phyloP scores from a whole-genome alignment of 1,139 yeast species.

The Schwanniomyces etchellsii region DNA sequence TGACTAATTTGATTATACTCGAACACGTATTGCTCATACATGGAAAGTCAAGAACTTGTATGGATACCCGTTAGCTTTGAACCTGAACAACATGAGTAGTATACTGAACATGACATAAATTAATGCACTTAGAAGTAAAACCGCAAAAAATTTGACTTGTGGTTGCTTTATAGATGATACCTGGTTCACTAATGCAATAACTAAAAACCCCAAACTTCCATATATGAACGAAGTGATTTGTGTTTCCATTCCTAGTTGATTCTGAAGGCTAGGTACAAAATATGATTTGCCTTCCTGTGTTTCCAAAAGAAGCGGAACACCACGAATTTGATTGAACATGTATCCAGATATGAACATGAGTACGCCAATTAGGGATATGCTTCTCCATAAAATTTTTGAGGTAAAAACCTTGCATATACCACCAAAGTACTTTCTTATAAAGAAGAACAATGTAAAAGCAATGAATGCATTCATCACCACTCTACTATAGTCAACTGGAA shows the following conservation, averaged over 20 bases:
- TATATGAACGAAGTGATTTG: slow-evolving; percentile 65
- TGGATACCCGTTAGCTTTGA: slow-evolving; percentile 63
- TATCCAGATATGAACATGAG: slow-evolving; percentile 81
- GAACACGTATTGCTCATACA: no score
- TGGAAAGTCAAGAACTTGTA: slow-evolving; percentile 32
- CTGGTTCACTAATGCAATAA: slow-evolving; percentile 45
- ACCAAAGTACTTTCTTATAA: slow-evolving; percentile 21
- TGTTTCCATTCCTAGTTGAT: slow-evolving; percentile 80
- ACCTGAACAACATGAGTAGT: slow-evolving; percentile 48
- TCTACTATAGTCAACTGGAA: slow-evolving; percentile 54
- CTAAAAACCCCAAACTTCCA: slow-evolving; percentile 47
- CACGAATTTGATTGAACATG: slow-evolving; percentile 88
- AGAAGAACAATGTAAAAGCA: slow-evolving; percentile 19
- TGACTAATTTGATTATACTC: no score
- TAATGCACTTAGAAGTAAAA: slow-evolving; percentile 29
- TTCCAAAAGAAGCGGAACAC: slow-evolving; percentile 62
- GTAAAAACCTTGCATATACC: slow-evolving; percentile 24
- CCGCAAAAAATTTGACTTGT: slow-evolving; percentile 39
- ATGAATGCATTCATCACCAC: slow-evolving; percentile 43
- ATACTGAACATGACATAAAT: slow-evolving; percentile 50
- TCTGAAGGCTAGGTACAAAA: slow-evolving; percentile 61
- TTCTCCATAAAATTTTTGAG: slow-evolving; percentile 55
- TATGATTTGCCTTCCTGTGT: slow-evolving; percentile 55
- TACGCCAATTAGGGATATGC: slow-evolving; percentile 51
- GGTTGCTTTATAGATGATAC: slow-evolving; percentile 40